Evolutionary conservation across 2,329 filamentous ascomycete species (phyloP).

Genomic region (Phoma sp.): DNA sequence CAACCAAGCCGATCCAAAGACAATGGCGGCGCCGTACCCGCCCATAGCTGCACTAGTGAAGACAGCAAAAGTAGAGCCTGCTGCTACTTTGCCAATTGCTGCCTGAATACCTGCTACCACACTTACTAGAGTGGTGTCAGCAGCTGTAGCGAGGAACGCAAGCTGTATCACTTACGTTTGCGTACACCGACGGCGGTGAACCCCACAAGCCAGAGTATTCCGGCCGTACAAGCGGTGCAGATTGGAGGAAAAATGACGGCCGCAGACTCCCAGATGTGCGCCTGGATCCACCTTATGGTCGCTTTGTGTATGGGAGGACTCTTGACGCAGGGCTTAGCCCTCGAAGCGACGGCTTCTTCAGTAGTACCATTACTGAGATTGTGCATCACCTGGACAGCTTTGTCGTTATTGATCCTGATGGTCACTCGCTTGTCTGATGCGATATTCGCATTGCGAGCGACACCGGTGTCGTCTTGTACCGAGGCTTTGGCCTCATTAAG

Average conservation of each 20-base stretch:
- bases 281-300: no score
- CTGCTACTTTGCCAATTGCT: slow-evolving; percentile 25
- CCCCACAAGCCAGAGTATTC: background rate
- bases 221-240: background rate
- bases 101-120: slow-evolving; percentile 32
- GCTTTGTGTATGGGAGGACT: no score
- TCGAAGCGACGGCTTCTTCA: no score
- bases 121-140: slow-evolving; percentile 20
- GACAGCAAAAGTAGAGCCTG: slow-evolving; percentile 26
- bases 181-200: background rate
- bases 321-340: no score
- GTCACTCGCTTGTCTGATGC: no score
- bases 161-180: background rate
- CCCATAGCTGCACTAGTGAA: slow-evolving; percentile 36
- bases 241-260: background rate
- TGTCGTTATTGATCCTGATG: no score
- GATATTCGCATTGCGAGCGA: no score
- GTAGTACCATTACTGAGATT: no score
- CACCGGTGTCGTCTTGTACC: no score
- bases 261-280: no score
- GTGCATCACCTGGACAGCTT: no score
- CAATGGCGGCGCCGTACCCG: slow-evolving; percentile 23
- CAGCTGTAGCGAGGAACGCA: background rate
- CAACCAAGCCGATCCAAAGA: slow-evolving; percentile 7
- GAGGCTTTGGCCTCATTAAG: no score